Evolutionary conservation across 306 rosid genomes (phyloP).

Genomic region (Begonia peltatifolia): DNA sequence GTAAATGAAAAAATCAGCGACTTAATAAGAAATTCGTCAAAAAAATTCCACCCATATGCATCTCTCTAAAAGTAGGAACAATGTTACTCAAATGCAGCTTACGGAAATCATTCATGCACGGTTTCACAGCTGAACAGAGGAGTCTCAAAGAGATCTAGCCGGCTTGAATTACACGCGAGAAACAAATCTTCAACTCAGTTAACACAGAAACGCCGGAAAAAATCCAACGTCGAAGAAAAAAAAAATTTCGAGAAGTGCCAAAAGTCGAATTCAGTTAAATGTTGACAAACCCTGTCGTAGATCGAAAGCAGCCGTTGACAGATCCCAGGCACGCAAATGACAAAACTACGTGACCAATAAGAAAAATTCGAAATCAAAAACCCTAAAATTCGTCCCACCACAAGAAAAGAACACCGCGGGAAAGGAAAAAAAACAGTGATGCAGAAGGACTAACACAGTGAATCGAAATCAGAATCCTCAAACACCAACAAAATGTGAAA

Average conservation of each 20-base stretch:
- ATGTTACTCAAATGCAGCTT: slow-evolving; percentile 6
- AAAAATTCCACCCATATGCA: background rate
- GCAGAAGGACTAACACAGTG: background rate
- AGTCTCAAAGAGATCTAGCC: slow-evolving; percentile 2
- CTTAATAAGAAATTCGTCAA: background rate
- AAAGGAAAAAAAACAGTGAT: background rate
- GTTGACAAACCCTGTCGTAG: slow-evolving; percentile 8
- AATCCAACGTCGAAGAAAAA: background rate
- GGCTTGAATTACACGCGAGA: slow-evolving; percentile 11
- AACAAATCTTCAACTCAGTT: slow-evolving; percentile 1
- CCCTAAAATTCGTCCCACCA: slow-evolving; percentile 1
- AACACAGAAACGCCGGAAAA: background rate
- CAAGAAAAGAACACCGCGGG: background rate
- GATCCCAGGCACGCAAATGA: slow-evolving; percentile 19
- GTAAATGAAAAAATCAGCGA: background rate
- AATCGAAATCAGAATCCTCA: slow-evolving; percentile 9
- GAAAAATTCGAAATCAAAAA: slow-evolving; percentile 8
- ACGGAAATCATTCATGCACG: slow-evolving; percentile 2
- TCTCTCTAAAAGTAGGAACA: slow-evolving; percentile 3
- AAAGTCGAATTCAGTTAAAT: no score
- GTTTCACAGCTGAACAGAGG: slow-evolving; percentile 1
- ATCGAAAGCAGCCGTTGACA: slow-evolving; percentile 9
- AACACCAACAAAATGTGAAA: slow-evolving; percentile 10
- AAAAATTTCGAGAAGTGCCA: slow-evolving; percentile 1
- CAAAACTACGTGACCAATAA: slow-evolving; percentile 13